Evolutionary conservation across 2,329 filamentous ascomycete genomes (phyloP).

Genomic region (Trichoderma koningiopsis): DNA sequence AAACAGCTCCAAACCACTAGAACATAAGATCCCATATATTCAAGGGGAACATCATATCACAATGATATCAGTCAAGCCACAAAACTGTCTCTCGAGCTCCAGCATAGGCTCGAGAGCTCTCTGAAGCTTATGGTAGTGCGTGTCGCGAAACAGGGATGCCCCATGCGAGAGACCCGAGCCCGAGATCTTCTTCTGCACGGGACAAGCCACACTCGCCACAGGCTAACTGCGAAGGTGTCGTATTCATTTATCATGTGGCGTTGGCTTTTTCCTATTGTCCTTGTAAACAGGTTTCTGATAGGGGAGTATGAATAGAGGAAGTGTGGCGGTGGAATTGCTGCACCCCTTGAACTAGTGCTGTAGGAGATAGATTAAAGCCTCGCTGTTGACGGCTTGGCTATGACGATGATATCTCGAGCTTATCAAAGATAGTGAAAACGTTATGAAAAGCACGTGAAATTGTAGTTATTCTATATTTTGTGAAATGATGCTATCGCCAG

Average conservation of each 20-base stretch:
- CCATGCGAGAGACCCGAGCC: slow-evolving; percentile 4
- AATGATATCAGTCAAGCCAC: slow-evolving; percentile 23
- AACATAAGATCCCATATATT: not conserved
- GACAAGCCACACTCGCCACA: slow-evolving; percentile 20
- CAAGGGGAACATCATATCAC: slow-evolving; percentile 16
- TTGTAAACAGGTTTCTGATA: slow-evolving; percentile 13
- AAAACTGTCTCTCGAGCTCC: not conserved
- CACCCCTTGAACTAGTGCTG: slow-evolving; percentile 10
- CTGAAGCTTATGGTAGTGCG: not conserved
- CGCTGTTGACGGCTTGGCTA: not conserved
- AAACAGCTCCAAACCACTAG: not conserved
- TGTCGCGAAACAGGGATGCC: not conserved
- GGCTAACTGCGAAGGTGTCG: slow-evolving; percentile 13
- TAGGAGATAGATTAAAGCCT: not conserved
- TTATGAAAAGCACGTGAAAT: not conserved
- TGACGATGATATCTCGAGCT: not conserved
- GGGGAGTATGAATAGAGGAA: slow-evolving; percentile 2
- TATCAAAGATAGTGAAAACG: not conserved
- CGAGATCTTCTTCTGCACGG: not conserved
- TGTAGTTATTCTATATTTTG: not conserved
- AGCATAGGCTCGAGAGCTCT: not conserved
- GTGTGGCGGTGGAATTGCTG: slow-evolving; percentile 9
- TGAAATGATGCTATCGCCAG: slow-evolving; percentile 13
- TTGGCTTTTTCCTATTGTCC: not conserved
- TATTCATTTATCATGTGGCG: slow-evolving; percentile 23